Conservation (phyloP, 2,329 filamentous ascomycete genomes). For the Trichoderma endophyticum region DNA sequence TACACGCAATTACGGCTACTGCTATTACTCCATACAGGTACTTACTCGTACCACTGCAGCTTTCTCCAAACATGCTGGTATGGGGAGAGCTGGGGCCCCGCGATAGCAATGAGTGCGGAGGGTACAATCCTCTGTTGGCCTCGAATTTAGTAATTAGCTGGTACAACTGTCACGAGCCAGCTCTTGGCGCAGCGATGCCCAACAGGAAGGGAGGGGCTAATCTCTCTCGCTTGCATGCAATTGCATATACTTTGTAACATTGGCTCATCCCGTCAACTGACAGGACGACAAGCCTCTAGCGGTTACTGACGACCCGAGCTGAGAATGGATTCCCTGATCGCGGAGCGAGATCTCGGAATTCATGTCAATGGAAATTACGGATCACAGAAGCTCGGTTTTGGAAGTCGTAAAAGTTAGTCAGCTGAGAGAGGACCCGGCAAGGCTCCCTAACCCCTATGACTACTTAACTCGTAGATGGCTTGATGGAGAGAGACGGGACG, state of each 20-base stretch:
- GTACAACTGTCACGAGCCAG: constrained; percentile 2
- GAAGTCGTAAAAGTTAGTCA: background rate
- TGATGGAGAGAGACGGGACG: background rate
- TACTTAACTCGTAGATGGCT: background rate
- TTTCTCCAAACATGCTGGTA: background rate
- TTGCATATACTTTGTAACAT: background rate
- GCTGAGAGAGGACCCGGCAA: background rate
- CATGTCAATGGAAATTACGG: background rate
- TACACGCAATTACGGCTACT: too few relatives aligned
- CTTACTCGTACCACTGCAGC: background rate
- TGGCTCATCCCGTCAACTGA: background rate
- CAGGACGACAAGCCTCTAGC: background rate
- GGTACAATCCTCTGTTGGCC: background rate
- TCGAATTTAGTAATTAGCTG: background rate
- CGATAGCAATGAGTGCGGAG: constrained; percentile 7
- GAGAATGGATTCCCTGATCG: background rate
- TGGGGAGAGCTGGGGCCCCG: constrained; percentile 14
- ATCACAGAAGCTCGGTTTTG: background rate
- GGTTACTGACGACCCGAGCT: background rate
- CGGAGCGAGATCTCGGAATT: background rate
- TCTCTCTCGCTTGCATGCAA: background rate
- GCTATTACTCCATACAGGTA: background rate
- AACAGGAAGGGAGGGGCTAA: background rate
- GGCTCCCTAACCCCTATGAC: background rate
- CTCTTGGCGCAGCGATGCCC: background rate